phyloP scores from a whole-genome alignment of 2,329 filamentous ascomycete genomes.

The Aspergillus sp. region DNA sequence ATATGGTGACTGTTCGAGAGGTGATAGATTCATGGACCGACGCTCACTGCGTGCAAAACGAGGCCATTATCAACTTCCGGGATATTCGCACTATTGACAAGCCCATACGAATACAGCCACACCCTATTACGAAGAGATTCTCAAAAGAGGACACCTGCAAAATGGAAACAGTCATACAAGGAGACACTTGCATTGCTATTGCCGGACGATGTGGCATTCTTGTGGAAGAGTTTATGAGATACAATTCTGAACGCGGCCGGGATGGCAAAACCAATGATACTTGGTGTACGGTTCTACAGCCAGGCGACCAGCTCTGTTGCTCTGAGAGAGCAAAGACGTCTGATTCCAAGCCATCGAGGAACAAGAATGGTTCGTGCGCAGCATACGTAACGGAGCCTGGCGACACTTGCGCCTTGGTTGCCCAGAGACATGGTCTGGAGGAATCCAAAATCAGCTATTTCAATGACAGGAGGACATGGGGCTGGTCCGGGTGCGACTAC shows the following conservation, averaged over 20 bases:
- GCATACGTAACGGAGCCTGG: conserved; percentile 32
- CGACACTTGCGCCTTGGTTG: conserved; percentile 35
- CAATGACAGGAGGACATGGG: conserved; percentile 47
- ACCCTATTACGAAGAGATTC: not conserved
- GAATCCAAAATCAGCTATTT: not conserved
- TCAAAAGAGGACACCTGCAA: not conserved
- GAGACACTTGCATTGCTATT: conserved; percentile 40
- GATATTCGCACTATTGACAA: not conserved
- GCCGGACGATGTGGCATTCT: conserved; percentile 43
- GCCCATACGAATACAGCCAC: not conserved
- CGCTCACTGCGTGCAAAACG: not conserved
- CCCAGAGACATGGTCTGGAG: conserved; percentile 18
- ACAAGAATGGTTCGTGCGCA: conserved; percentile 40
- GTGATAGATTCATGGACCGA: not conserved
- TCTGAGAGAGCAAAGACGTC: conserved; percentile 4
- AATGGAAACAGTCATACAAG: conserved; percentile 10
- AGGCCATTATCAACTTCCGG: not conserved
- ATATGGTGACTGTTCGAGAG: not conserved
- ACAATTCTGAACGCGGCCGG: conserved; percentile 30
- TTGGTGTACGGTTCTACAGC: conserved; percentile 29
- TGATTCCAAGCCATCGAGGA: conserved; percentile 31
- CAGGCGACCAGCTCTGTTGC: conserved; percentile 28
- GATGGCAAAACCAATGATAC: not conserved
- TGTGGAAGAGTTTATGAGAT: conserved; percentile 37
- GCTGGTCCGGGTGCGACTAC: conserved; percentile 42